Evolutionary conservation across 306 rosid genomes (phyloP), one percentile per base, ranked within the genome.

Genomic region (Comarum palustre): DNA sequence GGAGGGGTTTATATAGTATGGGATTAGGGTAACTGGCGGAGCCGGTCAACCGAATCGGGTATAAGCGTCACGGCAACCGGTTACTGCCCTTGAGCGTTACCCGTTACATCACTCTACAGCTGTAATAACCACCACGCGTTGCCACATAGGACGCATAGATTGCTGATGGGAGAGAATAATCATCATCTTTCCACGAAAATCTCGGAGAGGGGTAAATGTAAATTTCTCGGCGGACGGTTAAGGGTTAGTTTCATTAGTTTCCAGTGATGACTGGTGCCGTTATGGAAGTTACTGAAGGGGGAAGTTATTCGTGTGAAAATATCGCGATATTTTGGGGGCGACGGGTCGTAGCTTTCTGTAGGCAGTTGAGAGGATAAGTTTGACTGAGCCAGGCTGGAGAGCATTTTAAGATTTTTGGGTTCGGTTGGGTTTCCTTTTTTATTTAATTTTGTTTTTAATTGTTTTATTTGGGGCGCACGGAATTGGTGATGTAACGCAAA

Each of bases 301-400:
- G 66, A 29, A 3, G 20, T 66, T 60, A 51, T 25, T 42, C 58
- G 31, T 29, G 39, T 14, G 11, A 17, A 12, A 51, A 66, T 75
- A 58, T 71, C 66, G 25, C 70, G 81, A 82, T 1, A 64, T 54
- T 4, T 60, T 68, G 48, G 45, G 27, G 65, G 34, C 0, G n/a
- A 58, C 17, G 9, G 39, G 17, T 59, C 65, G 10, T 25, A 38
- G 42, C 10, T 10, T 38, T 38, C 42, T 38, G 42, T 38, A 19
- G 48, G 54, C 27, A 24, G 34, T 16, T 7, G 60, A 31, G 60
- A 24, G 78, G 88, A 82, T 82, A 82, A 76, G 84, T 79, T 85
- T 82, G 84, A 85, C 84, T 60, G 59, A 74, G 84, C 86, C 86
- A 82, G 86, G 83, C 82, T 85, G 84, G 84, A 76, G 69, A 61